Conservation (phyloP, 2,329 filamentous ascomycete species). For the Penicillium corylophilum region DNA sequence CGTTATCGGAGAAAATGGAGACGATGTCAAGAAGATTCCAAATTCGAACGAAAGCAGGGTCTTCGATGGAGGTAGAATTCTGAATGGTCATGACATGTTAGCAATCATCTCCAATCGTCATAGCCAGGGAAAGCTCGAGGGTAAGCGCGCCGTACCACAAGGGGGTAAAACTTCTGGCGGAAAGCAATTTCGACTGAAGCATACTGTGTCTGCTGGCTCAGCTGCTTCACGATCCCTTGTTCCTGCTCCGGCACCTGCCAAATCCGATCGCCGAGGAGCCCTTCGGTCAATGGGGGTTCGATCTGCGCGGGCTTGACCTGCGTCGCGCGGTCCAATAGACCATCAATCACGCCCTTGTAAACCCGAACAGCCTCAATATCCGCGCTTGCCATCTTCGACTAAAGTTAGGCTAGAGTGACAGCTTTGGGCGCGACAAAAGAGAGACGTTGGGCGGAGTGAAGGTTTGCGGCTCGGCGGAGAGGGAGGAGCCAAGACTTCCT, state of each 20-base stretch:
- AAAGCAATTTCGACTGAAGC: conserved; percentile 80
- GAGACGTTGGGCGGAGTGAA: background rate
- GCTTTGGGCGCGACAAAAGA: conserved; percentile 5
- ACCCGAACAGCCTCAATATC: conserved; percentile 38
- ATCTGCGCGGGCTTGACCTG: conserved; percentile 61
- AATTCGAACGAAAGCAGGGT: conserved; percentile 74
- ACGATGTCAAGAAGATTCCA: conserved; percentile 95
- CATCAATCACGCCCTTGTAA: conserved; percentile 55
- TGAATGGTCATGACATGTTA: conserved; percentile 33
- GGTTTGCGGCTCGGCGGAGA: conserved; percentile 34
- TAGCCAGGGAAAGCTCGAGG: background rate
- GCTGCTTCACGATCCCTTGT: conserved; percentile 31
- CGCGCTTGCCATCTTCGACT: conserved; percentile 31
- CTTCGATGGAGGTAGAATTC: conserved; percentile 73
- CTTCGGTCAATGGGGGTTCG: conserved; percentile 73
- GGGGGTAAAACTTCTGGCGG: conserved; percentile 73
- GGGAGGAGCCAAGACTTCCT: conserved; percentile 23
- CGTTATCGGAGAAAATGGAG: conserved; percentile 81
- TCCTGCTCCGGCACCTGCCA: conserved; percentile 36
- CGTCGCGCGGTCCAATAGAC: conserved; percentile 60
- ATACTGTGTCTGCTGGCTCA: conserved; percentile 56
- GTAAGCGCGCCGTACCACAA: conserved; percentile 62
- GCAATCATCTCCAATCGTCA: background rate
- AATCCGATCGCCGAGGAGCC: conserved; percentile 51
- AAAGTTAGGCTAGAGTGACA: conserved; percentile 2